phyloP scores from a whole-genome alignment of 345 rosid species.

The Citrus australasica region DNA sequence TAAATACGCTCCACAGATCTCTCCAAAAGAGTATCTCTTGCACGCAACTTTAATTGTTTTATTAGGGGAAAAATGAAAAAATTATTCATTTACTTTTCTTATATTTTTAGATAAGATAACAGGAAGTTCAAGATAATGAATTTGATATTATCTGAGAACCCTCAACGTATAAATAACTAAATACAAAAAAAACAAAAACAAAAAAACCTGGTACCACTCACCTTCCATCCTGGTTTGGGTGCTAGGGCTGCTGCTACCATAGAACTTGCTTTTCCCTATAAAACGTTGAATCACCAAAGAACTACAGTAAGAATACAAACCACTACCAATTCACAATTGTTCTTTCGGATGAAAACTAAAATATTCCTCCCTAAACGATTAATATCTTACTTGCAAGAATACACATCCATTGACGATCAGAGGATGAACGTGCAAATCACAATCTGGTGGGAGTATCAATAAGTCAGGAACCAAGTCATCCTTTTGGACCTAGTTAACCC shows the following conservation, averaged over 20 bases:
- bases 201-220: slow-evolving; percentile 19
- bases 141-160: not conserved
- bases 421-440: slow-evolving; percentile 83
- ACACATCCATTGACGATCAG: slow-evolving; percentile 68
- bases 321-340: not conserved
- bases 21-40: not conserved
- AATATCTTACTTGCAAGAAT: slow-evolving; percentile 63
- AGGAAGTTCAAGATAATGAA: not conserved
- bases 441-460: slow-evolving; percentile 70
- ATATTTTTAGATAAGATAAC: not conserved
- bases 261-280: slow-evolving; percentile 92
- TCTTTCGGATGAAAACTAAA: not conserved
- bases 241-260: slow-evolving; percentile 83
- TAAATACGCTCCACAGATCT: not conserved
- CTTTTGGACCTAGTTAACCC: slow-evolving; percentile 54
- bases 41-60: not conserved
- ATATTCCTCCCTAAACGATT: not conserved
- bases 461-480: slow-evolving; percentile 73
- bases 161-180: not conserved
- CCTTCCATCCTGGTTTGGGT: slow-evolving; percentile 87
- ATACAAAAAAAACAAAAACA: not conserved
- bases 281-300: slow-evolving; percentile 6
- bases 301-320: not conserved
- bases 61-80: not conserved
- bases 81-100: not conserved